Evolutionary conservation across 108 stramenopile genomes (phyloP).

Genomic region (Cylindrotheca fusiformis): DNA sequence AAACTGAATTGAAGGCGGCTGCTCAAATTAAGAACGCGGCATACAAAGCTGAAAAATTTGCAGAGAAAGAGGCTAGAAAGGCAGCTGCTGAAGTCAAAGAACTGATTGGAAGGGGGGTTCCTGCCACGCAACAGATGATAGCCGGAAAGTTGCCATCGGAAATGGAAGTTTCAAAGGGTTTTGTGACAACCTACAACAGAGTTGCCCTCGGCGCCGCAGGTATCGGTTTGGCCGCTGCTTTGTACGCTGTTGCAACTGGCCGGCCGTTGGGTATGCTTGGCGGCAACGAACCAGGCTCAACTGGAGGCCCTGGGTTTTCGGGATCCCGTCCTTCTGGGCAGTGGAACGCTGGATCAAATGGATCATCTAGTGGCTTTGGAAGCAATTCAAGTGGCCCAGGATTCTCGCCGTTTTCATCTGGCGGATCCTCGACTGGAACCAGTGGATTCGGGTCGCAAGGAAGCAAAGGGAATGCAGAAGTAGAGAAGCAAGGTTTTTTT

Average conservation of each 20-base stretch:
- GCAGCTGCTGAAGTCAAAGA: not conserved
- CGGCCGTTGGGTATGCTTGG: not conserved
- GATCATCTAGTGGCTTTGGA: not conserved
- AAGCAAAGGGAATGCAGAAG: too few species aligned
- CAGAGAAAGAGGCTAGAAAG: not conserved
- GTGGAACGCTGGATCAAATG: not conserved
- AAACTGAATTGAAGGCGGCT: not conserved
- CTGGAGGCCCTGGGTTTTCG: not conserved
- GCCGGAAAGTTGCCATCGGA: not conserved
- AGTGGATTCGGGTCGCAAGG: not conserved
- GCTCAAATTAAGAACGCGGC: not conserved
- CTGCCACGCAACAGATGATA: not conserved
- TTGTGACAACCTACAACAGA: not conserved
- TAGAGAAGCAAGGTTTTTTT: too few species aligned
- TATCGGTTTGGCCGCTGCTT: not conserved
- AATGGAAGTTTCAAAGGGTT: not conserved
- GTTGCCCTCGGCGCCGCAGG: not conserved
- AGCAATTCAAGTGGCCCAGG: not conserved
- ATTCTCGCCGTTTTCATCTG: not conserved
- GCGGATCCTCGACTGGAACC: not conserved
- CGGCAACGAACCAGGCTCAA: not conserved
- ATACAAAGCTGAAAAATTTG: not conserved
- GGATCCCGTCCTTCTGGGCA: not conserved
- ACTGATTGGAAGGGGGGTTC: not conserved
- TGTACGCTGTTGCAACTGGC: not conserved